Conservation (phyloP, 1,284 basidiomycete species). For the Mycocalia duriaeana region DNA sequence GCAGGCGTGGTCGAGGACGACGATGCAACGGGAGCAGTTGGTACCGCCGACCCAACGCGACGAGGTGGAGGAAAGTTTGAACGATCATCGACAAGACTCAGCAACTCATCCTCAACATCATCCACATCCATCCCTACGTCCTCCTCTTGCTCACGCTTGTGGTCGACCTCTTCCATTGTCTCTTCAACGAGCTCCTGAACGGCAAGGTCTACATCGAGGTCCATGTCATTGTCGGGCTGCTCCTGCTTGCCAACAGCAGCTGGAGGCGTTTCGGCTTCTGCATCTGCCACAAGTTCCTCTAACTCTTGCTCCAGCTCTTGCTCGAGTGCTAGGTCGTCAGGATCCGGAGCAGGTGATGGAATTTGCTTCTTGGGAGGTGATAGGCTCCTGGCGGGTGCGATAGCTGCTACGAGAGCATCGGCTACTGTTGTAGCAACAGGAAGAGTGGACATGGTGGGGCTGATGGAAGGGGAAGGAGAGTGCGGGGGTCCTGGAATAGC, state of each 20-base stretch:
- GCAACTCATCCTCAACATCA: slow-evolving; percentile 68
- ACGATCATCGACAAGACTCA: slow-evolving; percentile 60
- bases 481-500: slow-evolving; percentile 5
- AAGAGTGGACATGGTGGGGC: not conserved
- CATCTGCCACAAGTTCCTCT: slow-evolving; percentile 28
- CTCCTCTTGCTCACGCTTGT: slow-evolving; percentile 11
- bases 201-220: slow-evolving; percentile 37
- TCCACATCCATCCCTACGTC: slow-evolving; percentile 37
- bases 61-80: slow-evolving; percentile 14
- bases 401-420: no score
- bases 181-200: slow-evolving; percentile 37
- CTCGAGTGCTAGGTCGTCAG: slow-evolving; percentile 27
- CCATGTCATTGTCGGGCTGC: slow-evolving; percentile 29
- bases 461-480: slow-evolving; percentile 7
- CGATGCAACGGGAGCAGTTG: slow-evolving; percentile 11
- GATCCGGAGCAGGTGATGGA: not conserved
- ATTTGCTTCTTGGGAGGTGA: slow-evolving; percentile 7
- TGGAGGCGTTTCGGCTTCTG: slow-evolving; percentile 10
- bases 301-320: slow-evolving; percentile 40
- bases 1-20: slow-evolving; percentile 17
- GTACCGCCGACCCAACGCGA: not conserved
- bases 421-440: no score
- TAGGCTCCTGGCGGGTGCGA: no score
- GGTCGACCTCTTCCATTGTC: slow-evolving; percentile 29
- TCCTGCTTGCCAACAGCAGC: slow-evolving; percentile 16